phyloP scores from a whole-genome alignment of 257 asterid genomes.

The Forsythia suspensa region DNA sequence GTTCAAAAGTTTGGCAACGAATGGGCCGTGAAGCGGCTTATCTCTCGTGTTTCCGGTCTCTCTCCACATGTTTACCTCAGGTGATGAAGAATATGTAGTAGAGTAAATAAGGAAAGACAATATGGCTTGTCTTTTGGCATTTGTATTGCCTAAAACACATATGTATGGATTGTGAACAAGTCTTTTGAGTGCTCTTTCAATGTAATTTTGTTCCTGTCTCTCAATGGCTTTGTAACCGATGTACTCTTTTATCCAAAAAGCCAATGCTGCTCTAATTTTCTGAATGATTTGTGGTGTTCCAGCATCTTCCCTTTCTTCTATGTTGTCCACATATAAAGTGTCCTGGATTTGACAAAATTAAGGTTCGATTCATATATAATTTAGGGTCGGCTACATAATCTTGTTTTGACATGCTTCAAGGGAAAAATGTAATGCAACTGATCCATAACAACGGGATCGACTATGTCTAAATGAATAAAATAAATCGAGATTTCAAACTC shows the following conservation, averaged over 20 bases:
- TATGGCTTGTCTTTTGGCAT: constrained; percentile 49
- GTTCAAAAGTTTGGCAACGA: constrained; percentile 67
- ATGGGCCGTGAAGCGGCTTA: constrained; percentile 64
- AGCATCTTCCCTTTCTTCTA: constrained; percentile 80
- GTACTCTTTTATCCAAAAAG: constrained; percentile 66
- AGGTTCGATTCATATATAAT: not conserved
- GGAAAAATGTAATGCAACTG: not conserved
- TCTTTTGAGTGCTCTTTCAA: constrained; percentile 41
- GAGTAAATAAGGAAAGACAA: constrained; percentile 58
- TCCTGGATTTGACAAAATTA: constrained; percentile 36
- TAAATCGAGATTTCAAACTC: not conserved
- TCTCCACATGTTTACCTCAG: constrained; percentile 32
- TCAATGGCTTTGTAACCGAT: constrained; percentile 44
- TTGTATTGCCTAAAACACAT: constrained; percentile 48
- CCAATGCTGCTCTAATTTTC: constrained; percentile 63
- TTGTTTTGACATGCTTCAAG: not conserved
- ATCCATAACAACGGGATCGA: not conserved
- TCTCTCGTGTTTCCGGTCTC: constrained; percentile 24
- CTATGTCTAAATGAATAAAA: not conserved
- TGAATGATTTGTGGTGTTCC: constrained; percentile 71
- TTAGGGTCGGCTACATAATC: too few relatives aligned
- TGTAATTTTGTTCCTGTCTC: constrained; percentile 35
- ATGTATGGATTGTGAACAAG: constrained; percentile 43
- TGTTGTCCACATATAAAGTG: constrained; percentile 48
- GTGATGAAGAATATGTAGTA: constrained; percentile 23